Conservation (phyloP, 176 grass and related monocot genomes). For the Raddia guianensis region DNA sequence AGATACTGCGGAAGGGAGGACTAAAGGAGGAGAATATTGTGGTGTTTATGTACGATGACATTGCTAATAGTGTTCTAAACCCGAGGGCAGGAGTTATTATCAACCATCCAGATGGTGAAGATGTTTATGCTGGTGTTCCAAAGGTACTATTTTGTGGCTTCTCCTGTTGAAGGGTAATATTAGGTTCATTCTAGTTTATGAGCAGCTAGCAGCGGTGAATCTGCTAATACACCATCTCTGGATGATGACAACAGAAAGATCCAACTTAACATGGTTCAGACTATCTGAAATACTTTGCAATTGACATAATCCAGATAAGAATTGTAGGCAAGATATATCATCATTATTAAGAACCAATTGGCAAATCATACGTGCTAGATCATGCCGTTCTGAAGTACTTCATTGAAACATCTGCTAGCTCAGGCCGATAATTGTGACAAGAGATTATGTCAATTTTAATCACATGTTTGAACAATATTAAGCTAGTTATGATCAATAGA, state of each 20-base stretch:
- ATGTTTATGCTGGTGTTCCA: constrained; percentile 83
- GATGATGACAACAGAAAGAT: not conserved
- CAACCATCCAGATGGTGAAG: constrained; percentile 72
- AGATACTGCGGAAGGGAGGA: constrained; percentile 66
- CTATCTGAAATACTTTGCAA: not conserved
- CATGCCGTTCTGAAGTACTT: constrained; percentile 5
- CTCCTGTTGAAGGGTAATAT: not conserved
- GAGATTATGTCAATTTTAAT: not conserved
- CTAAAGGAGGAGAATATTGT: constrained; percentile 88
- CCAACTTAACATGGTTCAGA: not conserved
- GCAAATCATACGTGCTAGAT: not conserved
- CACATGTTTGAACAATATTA: not conserved
- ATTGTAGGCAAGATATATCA: not conserved
- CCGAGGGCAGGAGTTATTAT: constrained; percentile 71
- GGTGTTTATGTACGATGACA: constrained; percentile 90
- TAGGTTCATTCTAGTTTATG: too few relatives aligned
- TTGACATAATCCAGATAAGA: not conserved
- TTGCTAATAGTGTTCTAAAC: constrained; percentile 68
- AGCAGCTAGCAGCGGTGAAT: not conserved
- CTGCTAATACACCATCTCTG: not conserved
- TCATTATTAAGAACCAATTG: not conserved
- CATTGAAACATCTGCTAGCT: not conserved
- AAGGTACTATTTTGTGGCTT: constrained; percentile 51
- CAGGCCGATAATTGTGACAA: not conserved
- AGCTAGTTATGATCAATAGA: not conserved